These are phyloP conservation scores for Scheffersomyces spartinae DNA, from an alignment of 805 yeast species.

Conservation along the genomic window DNA sequence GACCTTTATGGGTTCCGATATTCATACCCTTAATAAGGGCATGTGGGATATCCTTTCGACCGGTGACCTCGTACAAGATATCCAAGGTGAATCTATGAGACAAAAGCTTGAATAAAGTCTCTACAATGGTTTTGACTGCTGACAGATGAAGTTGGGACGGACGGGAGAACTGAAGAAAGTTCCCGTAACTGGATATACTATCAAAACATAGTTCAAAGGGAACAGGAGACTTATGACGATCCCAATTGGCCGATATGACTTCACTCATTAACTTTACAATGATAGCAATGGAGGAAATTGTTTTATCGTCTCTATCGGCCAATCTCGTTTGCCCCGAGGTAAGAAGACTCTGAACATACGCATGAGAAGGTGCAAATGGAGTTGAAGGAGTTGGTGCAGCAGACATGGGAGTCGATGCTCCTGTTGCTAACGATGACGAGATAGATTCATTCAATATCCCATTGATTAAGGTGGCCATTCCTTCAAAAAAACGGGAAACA, in stretches of 20 bases:
- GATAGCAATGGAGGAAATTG: slow-evolving; percentile 19
- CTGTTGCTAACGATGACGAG: slow-evolving; percentile 1
- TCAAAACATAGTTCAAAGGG: slow-evolving; percentile 5
- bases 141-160: slow-evolving; percentile 1
- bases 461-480: too few relatives aligned
- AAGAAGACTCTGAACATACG: slow-evolving; percentile 13
- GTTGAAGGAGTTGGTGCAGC: slow-evolving; percentile 6
- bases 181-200: not conserved
- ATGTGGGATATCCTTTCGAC: slow-evolving; percentile 1
- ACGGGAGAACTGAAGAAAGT: slow-evolving; percentile 1
- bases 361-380: slow-evolving; percentile 12
- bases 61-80: slow-evolving; percentile 1
- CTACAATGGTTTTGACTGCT: slow-evolving; percentile 1
- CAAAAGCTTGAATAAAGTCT: slow-evolving; percentile 1
- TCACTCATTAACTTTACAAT: slow-evolving; percentile 18
- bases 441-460: too few relatives aligned
- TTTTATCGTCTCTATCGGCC: slow-evolving; percentile 17
- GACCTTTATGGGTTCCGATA: too few relatives aligned
- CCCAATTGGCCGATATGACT: slow-evolving; percentile 20
- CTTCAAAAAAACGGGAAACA: too few relatives aligned
- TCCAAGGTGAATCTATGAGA: slow-evolving; percentile 5
- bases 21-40: too few relatives aligned
- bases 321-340: slow-evolving; percentile 13
- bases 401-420: slow-evolving; percentile 2
- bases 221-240: slow-evolving; percentile 7